A percentile compares a stretch with the other conserved stretches of the same genome.
Evolutionary conservation across 495 filamentous ascomycete genomes (phyloP).

Genomic region (Talaromyces trachyspermus): DNA sequence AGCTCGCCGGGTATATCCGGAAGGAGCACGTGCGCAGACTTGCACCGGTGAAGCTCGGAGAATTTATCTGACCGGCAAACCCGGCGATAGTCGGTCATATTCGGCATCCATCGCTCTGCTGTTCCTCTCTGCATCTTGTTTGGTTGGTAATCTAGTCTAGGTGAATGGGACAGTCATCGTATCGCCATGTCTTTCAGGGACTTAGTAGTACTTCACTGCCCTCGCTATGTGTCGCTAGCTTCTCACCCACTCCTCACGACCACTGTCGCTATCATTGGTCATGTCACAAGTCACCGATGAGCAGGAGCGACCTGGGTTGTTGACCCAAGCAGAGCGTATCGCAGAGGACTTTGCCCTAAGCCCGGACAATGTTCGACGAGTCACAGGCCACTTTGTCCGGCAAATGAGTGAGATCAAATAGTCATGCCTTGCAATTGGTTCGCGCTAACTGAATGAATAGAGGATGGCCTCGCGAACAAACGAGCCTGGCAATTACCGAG

Average conservation of each 20-base stretch:
- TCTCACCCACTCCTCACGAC: not conserved
- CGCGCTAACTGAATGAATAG: too few species aligned
- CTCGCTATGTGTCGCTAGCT: not conserved
- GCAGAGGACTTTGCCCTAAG: not conserved
- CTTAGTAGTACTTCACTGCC: not conserved
- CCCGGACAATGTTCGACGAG: not conserved
- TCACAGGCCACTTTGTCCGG: constrained; percentile 2
- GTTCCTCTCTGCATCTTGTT: too few species aligned
- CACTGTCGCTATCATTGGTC: constrained; percentile 2
- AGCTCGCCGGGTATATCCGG: too few species aligned
- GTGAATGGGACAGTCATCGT: too few species aligned
- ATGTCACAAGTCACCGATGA: constrained; percentile 1
- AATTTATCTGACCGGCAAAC: too few species aligned
- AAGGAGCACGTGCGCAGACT: too few species aligned
- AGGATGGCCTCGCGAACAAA: constrained; percentile 2
- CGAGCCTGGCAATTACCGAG: constrained; percentile 6
- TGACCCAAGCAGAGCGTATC: constrained; percentile 3
- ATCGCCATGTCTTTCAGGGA: too few species aligned
- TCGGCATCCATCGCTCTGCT: too few species aligned
- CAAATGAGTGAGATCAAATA: constrained; percentile 1
- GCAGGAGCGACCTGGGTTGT: constrained; percentile 4
- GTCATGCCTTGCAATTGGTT: not conserved
- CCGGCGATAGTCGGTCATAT: too few species aligned
- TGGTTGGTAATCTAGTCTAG: too few species aligned
- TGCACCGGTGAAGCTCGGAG: too few species aligned